Evolutionary conservation across 2,329 filamentous ascomycete genomes (phyloP).

Genomic region (Aspergillus viridinutans): DNA sequence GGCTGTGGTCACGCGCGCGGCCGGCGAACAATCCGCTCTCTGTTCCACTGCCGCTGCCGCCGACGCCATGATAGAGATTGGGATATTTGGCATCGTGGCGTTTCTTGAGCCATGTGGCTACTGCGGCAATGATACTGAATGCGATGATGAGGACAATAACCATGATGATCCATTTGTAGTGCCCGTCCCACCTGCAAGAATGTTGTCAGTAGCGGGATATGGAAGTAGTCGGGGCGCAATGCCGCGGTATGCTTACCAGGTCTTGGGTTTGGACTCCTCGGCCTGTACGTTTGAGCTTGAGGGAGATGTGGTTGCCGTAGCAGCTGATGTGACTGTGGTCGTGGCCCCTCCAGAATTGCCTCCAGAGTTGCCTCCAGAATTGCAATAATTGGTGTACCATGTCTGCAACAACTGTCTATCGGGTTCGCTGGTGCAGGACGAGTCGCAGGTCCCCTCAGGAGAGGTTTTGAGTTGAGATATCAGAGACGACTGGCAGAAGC

Average conservation of each 20-base stretch:
- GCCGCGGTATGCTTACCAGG: conserved; percentile 21
- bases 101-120: conserved; percentile 66
- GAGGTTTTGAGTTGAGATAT: conserved; percentile 57
- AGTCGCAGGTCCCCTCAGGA: conserved; percentile 59
- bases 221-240: neutral
- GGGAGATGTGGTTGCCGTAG: conserved; percentile 18
- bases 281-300: conserved; percentile 8
- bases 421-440: conserved; percentile 50
- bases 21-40: conserved; percentile 19
- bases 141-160: conserved; percentile 68
- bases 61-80: conserved; percentile 28
- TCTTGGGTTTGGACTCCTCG: conserved; percentile 2
- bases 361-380: conserved; percentile 31
- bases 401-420: conserved; percentile 57
- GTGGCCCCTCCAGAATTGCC: conserved; percentile 44
- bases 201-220: neutral
- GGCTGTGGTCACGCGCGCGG: conserved; percentile 15
- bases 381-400: conserved; percentile 70
- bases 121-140: conserved; percentile 63
- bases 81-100: conserved; percentile 63
- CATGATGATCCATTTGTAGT: conserved; percentile 80
- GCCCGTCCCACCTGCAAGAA: conserved; percentile 41
- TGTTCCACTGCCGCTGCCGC: conserved; percentile 14
- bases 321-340: conserved; percentile 15
- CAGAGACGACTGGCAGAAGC: conserved; percentile 66